Base-by-base conservation (phyloP, 805 yeast genomes). In the Ogataea populi-albae region DNA sequence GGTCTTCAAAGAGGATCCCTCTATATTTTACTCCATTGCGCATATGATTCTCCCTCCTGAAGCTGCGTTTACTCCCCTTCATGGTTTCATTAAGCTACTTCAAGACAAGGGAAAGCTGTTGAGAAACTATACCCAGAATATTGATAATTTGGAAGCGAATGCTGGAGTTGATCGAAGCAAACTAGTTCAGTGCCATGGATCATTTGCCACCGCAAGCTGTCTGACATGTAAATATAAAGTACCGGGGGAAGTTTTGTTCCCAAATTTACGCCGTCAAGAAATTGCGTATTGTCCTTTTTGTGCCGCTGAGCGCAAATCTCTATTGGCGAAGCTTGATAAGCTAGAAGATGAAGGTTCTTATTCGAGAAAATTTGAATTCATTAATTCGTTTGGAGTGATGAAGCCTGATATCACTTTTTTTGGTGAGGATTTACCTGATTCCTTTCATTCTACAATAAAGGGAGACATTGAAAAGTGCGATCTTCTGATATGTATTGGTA, bases 361-460 rank as follows among this genome's bases (percentile, higher is more conserved):
- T 27, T 59, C 61, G 2, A 37, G 62, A 4, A 43, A 43, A 16
- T 59, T 43, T 32, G 55, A 55, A 7, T 36, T 47, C 35, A 60
- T 68, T 17, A 73, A 75, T 48, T 72, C 83, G 6, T 77, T 61
- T 54, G 96, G 96, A 11, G 91, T 87, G 3, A 71, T 86, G 73
- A 88, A 89, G 57, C 97, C 97, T 0, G 95, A 88, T 55, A 88
- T 88, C 42, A 87, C 95, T 0, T 88, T 88, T 54, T 88, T 88
- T 49, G 95, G 95, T 11, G 96, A 88, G 57, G 76, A 79, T 11
- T 65, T 88, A 39, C 96, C 96, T 1, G 66, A 68, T 10, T 60
- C 69, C 31, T 88, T 81, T 53, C 89, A 86, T 48, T 70, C 71
- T 30, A 57, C 62, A 14, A 72, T 80, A 19, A 64, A 66, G 26